Conservation (phyloP, 495 filamentous ascomycete species). For the Annulohypoxylon maeteangense region DNA sequence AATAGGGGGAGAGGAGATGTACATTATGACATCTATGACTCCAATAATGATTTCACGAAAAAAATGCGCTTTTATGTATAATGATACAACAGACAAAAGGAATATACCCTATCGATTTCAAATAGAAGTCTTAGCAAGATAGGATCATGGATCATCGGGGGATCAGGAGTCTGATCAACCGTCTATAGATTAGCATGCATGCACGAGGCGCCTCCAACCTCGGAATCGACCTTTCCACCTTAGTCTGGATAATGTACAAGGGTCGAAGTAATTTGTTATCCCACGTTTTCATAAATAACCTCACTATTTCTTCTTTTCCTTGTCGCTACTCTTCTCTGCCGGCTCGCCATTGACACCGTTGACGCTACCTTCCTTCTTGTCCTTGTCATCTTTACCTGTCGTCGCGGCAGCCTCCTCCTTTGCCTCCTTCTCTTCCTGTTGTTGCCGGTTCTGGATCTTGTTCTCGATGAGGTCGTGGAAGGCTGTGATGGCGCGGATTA, state of each 20-base stretch:
- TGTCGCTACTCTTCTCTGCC: slow-evolving; percentile 72
- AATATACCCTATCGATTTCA: neutral
- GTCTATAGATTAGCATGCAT: slow-evolving; percentile 33
- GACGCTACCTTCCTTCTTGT: slow-evolving; percentile 71
- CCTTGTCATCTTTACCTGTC: slow-evolving; percentile 60
- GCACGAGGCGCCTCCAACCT: slow-evolving; percentile 20
- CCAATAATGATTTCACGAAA: slow-evolving; percentile 14
- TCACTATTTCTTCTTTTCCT: slow-evolving; percentile 69
- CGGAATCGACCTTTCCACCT: slow-evolving; percentile 13
- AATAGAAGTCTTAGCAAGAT: neutral
- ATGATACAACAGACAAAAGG: neutral
- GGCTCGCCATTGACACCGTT: slow-evolving; percentile 70
- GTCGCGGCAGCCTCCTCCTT: slow-evolving; percentile 70
- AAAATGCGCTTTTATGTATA: neutral
- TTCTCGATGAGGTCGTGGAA: slow-evolving; percentile 99
- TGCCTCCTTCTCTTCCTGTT: slow-evolving; percentile 92
- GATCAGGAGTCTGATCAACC: slow-evolving; percentile 13
- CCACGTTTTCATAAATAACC: slow-evolving; percentile 6
- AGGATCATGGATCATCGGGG: slow-evolving; percentile 17
- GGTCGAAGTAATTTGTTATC: slow-evolving; percentile 23
- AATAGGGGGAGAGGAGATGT: neutral
- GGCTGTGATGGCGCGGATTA: slow-evolving; percentile 97
- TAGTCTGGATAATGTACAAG: slow-evolving; percentile 44
- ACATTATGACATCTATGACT: neutral
- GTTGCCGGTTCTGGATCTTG: slow-evolving; percentile 98